Evolutionary conservation across 164 flowering plant species (phyloP), one percentile per base, ranked within the genome.

Genomic region (Dillenia turbinata): DNA sequence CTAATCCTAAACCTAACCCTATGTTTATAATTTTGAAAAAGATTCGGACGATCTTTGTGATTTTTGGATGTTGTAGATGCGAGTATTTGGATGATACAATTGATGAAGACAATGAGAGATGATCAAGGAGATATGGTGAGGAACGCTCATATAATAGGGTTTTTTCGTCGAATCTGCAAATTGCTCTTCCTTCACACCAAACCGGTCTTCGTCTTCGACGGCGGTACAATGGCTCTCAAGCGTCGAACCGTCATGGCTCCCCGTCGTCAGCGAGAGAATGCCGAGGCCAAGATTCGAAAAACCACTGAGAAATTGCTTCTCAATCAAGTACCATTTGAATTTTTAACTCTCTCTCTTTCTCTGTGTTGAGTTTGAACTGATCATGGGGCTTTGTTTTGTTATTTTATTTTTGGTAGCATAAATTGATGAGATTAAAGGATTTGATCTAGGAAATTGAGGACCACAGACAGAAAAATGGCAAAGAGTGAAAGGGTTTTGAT

Each of bases 71-170:
- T 44, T 62, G 64, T 75, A 93, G 98, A 93, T 73, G 96, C 98
- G 60, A 93, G 98, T 65, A 93, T 93, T 59, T 93, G 98, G 98
- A 85, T 93, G 86, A 70, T 93, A 12, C 98, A 93, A 70, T 93
- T 93, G 62, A 88, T 93, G 89, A 93, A 93, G 79, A 97, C 98
- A 51, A 93, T 93, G 98, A 73, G 98, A 58, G 98, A 93, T 64
- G 98, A 93, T 67, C 84, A 72, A 64, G 98, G 98, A 9, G 97
- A 93, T 59, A 93, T 93, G 98, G 83, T 90, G 16, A 79, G 86
- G 57, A 89, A 93, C 63, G 98, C 93, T 17, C 98, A 94, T 61
- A 45, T 94, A 59, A 15, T 94, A 10, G 98, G 98, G 22, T 94
- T 94, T 66, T 91, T 94, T 65, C 82, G 98, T 3, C 79, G 97